Base-by-base conservation (phyloP, 2,329 filamentous ascomycete species). In the Bipolaris oryzae region DNA sequence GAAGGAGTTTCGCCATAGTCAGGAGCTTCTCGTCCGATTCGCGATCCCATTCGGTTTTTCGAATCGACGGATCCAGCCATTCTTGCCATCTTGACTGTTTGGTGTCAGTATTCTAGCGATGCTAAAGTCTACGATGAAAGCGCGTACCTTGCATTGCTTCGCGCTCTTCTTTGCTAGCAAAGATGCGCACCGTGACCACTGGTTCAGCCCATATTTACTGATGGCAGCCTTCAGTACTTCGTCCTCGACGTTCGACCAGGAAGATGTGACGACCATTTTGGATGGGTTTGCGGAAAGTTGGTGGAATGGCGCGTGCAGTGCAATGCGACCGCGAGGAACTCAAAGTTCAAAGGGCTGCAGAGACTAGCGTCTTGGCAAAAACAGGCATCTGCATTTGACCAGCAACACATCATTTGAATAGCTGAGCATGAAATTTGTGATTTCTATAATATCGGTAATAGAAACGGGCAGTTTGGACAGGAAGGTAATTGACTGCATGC, bases 31-130 rank as follows among this genome's bases (percentile, higher is more conserved):
- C 95, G 76, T 99, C 95, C 77, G 99, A 95, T 78, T 99, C 95
- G 73, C 95, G 91, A 75, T 92, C 96, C 94, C 95, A 99, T 80
- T 99, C 95, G 68, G 96, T 95, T 83, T 99, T 99, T 73, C 94
- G 91, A 81, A 99, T 98, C 74, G 91, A 91, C 18, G 95, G 95
- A 74, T 99, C 95, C 66, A 99, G 86, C 94, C 95, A 99, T 84
- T 99, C 94, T 75, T 89, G 88, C 95, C 95, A 99, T 80, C 95
- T 86, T 59, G 95, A 94, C 81, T 42, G 13, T 25, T 21, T 11
- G 2, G 18, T 25, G 38, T 51, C 31, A 51, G 38, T 31, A 28
- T 31, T 18, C 21, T 16, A 38, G n/a, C 34, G 21, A 28, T 2
- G n/a, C 21, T 9, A 48, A n/a, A 2, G 34, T 38, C 21, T 25